A percentile compares a stretch with the other conserved stretches of the same genome.
phyloP scores from a whole-genome alignment of 2,329 filamentous ascomycete genomes.

The Periconia sp. region DNA sequence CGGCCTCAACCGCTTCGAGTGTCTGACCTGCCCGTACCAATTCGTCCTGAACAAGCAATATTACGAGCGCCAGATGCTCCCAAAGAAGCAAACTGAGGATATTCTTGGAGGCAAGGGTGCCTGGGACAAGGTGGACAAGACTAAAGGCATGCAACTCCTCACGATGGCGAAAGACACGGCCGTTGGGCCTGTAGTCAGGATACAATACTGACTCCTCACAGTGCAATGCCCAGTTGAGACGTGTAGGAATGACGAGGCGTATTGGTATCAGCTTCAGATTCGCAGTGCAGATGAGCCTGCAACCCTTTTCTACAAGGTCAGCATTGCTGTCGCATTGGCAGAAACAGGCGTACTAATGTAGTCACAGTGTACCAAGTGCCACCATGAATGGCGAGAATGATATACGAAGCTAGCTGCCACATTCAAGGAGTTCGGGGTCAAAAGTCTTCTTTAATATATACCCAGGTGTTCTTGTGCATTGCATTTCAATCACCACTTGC shows the following conservation, averaged over 20 bases:
- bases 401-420: too few species aligned
- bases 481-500: too few species aligned
- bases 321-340: constrained; percentile 16
- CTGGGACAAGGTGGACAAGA: constrained; percentile 92
- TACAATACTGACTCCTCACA: constrained; percentile 35
- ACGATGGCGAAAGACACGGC: neutral
- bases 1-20: constrained; percentile 82
- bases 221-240: constrained; percentile 82
- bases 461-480: too few species aligned
- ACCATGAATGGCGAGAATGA: constrained; percentile 54
- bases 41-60: constrained; percentile 79
- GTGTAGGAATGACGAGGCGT: constrained; percentile 84
- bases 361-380: constrained; percentile 49
- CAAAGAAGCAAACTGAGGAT: constrained; percentile 85
- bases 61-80: constrained; percentile 80
- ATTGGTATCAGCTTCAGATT: constrained; percentile 97
- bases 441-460: too few species aligned
- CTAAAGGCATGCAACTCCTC: constrained; percentile 55
- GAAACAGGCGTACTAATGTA: constrained; percentile 7
- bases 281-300: constrained; percentile 97
- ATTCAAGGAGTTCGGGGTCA: too few species aligned
- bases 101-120: constrained; percentile 87
- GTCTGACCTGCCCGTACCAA: constrained; percentile 93
- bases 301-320: constrained; percentile 91
- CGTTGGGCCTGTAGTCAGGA: neutral